Base-by-base conservation (phyloP, 129 eudicot species). In the Helianthus tuberosus region DNA sequence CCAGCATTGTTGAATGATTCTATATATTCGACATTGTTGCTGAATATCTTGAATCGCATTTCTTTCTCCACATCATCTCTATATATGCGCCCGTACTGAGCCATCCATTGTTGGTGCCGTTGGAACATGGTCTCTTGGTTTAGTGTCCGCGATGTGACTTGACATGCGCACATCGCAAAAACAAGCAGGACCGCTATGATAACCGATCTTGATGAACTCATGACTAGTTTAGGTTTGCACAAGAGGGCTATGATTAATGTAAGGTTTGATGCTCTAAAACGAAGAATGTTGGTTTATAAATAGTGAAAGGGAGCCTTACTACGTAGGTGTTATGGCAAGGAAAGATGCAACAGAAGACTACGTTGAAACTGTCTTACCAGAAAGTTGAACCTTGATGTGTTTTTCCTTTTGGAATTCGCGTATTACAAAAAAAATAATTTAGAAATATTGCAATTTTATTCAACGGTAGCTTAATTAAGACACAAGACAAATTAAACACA, bases 61-160 rank as follows among this genome's bases (percentile, higher is more conserved):
- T 68, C 86, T 75, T 77, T 81, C 65, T 85, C 86, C 11, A 64
- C 47, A 4, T 69, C 46, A 17, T 77, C 81, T 68, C 36, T 71
- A 17, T 85, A 85, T 2, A 51, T 72, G 11, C 90, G 85, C n/a
- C 87, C 87, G 55, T 75, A 68, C 10, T 11, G 59, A 60, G 78
- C 78, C 85, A 82, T 82, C 87, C 87, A 82, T 69, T 66, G 69
- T 58, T 86, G 73, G 51, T 82, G 85, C 49, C 68, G 68, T 72
- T 82, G 82, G 5, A 20, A 44, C 80, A 82, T 64, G 69, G 74
- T 38, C 1, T 57, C 64, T 66, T 85, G 76, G 23, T 52, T 68
- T n/a, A 73, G 48, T 2, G 50, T 48, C 8, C 83, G 83, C 43
- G 83, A 67, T 48, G 85, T 62, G 43, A 71, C 78, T 4, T 54